A percentile compares a stretch with the other conserved stretches of the same genome.
phyloP scores from a whole-genome alignment of 495 filamentous ascomycete species.

The Hypomontagnella submonticulosa region DNA sequence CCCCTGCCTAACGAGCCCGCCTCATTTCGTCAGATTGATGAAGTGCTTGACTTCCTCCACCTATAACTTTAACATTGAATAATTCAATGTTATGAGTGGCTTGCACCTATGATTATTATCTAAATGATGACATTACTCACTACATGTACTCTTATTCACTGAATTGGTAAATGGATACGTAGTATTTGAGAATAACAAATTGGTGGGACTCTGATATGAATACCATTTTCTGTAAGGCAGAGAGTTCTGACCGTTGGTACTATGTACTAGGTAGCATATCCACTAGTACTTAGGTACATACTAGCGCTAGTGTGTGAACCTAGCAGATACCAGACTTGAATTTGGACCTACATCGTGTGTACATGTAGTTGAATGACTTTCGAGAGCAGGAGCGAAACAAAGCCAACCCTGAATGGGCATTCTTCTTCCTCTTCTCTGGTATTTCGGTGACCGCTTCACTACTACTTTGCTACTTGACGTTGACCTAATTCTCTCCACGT shows the following conservation, averaged over 20 bases:
- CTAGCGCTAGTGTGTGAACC: neutral
- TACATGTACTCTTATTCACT: too few species aligned
- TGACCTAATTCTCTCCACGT: too few species aligned
- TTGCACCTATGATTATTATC: constrained; percentile 1
- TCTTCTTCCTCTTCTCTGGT: constrained; percentile 21
- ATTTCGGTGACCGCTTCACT: constrained; percentile 40
- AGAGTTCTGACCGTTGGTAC: too few species aligned
- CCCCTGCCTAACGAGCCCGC: constrained; percentile 22
- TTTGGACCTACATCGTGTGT: too few species aligned
- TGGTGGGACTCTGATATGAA: too few species aligned
- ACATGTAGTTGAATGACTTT: constrained; percentile 23
- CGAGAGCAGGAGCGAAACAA: constrained; percentile 23
- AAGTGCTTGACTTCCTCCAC: constrained; percentile 11
- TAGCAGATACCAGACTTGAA: constrained; percentile 2
- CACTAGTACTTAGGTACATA: neutral
- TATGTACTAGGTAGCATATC: too few species aligned
- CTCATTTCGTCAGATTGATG: constrained; percentile 38
- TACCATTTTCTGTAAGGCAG: too few species aligned
- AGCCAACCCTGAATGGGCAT: constrained; percentile 31
- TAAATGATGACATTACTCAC: neutral
- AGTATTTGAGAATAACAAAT: too few species aligned
- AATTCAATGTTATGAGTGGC: neutral
- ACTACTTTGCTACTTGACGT: neutral
- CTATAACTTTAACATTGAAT: neutral
- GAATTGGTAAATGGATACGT: too few species aligned